Evolutionary conservation across 2,329 filamentous ascomycete genomes (phyloP).

Genomic region (Paraconiothyrium sp.): DNA sequence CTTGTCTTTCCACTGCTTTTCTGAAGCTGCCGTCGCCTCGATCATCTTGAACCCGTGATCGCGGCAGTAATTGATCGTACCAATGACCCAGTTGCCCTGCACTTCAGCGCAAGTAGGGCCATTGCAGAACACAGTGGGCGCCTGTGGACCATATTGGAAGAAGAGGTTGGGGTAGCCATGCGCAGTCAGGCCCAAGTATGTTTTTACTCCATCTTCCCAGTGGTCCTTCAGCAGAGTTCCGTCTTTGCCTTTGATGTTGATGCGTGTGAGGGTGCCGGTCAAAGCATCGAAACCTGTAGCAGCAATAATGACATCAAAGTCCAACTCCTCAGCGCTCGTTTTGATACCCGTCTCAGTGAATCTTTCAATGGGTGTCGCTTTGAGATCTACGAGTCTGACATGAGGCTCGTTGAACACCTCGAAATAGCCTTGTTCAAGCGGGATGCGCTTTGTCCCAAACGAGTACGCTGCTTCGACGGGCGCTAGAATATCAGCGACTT

Average conservation of each 20-base stretch:
- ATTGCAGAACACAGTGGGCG: constrained; percentile 6
- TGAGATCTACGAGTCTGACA: constrained; percentile 50
- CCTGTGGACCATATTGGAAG: constrained; percentile 13
- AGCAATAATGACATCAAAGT: constrained; percentile 51
- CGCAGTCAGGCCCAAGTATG: constrained; percentile 39
- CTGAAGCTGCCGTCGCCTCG: constrained; percentile 58
- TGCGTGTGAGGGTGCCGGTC: constrained; percentile 31
- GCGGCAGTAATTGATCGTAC: constrained; percentile 61
- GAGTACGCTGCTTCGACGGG: constrained; percentile 36
- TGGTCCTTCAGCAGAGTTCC: constrained; percentile 25
- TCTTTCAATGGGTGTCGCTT: constrained; percentile 46
- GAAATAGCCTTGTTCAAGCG: constrained; percentile 55
- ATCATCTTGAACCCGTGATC: constrained; percentile 60
- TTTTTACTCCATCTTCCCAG: constrained; percentile 33
- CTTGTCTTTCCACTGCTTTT: constrained; percentile 60
- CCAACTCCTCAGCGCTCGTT: constrained; percentile 45
- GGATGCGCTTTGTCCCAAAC: constrained; percentile 53
- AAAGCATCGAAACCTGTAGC: constrained; percentile 58
- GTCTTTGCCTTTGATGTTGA: constrained; percentile 30
- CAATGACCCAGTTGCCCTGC: constrained; percentile 66
- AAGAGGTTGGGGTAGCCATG: constrained; percentile 44
- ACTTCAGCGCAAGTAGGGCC: constrained; percentile 63
- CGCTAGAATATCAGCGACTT: constrained; percentile 51
- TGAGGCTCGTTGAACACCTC: constrained; percentile 52
- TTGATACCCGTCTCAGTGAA: constrained; percentile 52